A percentile compares a stretch with the other conserved stretches of the same genome.
Evolutionary conservation across 1,139 yeast genomes (phyloP).

Genomic region (Magnusiomyces magnusii): DNA sequence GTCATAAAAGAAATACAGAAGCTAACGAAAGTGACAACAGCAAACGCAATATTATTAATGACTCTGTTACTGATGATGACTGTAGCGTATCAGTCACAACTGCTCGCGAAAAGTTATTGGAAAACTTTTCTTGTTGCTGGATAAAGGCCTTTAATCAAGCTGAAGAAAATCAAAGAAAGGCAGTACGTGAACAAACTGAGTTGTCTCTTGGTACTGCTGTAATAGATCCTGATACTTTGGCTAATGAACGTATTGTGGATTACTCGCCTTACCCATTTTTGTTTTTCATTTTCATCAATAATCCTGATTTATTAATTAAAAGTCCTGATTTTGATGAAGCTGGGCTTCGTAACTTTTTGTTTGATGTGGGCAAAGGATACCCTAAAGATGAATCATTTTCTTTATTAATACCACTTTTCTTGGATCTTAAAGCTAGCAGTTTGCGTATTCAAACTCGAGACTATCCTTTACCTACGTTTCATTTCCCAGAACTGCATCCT

Average conservation of each 20-base stretch:
- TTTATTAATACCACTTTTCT: conserved; percentile 54
- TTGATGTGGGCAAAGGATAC: conserved; percentile 73
- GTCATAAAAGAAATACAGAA: conserved; percentile 3
- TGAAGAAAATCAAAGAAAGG: conserved; percentile 29
- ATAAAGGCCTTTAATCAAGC: conserved; percentile 36
- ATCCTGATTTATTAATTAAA: conserved; percentile 46
- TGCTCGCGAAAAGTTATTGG: conserved; percentile 31
- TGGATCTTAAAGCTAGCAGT: conserved; percentile 45
- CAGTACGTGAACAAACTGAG: conserved; percentile 46
- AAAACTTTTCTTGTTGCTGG: conserved; percentile 67
- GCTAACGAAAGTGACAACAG: not conserved
- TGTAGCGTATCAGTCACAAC: conserved; percentile 28
- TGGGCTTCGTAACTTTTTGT: conserved; percentile 51
- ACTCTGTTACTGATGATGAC: conserved; percentile 22
- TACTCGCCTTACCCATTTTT: conserved; percentile 59
- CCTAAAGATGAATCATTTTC: conserved; percentile 67
- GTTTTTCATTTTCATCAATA: conserved; percentile 48
- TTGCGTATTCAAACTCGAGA: conserved; percentile 54
- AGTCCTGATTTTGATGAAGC: conserved; percentile 50
- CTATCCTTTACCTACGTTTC: conserved; percentile 54
- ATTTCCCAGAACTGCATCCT: conserved; percentile 35
- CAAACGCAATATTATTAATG: conserved; percentile 20
- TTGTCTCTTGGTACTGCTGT: conserved; percentile 45
- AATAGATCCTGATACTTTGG: conserved; percentile 39
- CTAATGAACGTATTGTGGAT: conserved; percentile 49